Conservation (phyloP, 768 basidiomycete species). For the Exidia glandulosa region DNA sequence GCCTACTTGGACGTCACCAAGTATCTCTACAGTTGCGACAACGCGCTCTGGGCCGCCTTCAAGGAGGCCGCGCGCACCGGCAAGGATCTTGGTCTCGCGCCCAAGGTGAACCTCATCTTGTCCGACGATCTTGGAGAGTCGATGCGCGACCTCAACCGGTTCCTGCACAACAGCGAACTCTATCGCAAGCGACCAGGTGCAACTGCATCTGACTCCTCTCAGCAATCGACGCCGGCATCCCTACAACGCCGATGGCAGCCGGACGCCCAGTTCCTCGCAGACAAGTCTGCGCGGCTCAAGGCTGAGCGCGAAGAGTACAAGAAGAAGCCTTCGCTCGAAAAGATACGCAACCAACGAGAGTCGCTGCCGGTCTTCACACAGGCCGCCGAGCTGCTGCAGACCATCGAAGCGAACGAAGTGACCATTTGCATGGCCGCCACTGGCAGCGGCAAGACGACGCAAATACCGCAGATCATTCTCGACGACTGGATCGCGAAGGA, state of each 20-base stretch:
- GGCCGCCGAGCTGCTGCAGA: conserved; percentile 51
- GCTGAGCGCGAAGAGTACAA: conserved; percentile 49
- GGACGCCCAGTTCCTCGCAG: conserved; percentile 18
- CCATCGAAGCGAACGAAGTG: conserved; percentile 69
- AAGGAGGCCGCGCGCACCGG: conserved; percentile 48
- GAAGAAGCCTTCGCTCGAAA: conserved; percentile 43
- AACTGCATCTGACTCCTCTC: conserved; percentile 4
- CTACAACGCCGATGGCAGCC: conserved; percentile 9
- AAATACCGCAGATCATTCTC: conserved; percentile 85
- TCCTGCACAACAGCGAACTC: conserved; percentile 51
- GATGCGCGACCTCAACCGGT: conserved; percentile 57
- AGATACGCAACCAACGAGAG: conserved; percentile 56
- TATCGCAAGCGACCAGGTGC: conserved; percentile 43
- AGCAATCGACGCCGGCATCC: conserved; percentile 19
- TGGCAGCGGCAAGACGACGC: conserved; percentile 90
- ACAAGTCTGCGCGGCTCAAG: conserved; percentile 49
- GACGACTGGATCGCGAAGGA: conserved; percentile 70
- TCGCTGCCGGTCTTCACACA: conserved; percentile 67
- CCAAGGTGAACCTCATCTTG: conserved; percentile 55
- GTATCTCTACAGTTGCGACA: conserved; percentile 80
- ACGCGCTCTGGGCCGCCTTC: conserved; percentile 67
- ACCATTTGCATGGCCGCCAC: conserved; percentile 85
- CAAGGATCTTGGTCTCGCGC: conserved; percentile 59
- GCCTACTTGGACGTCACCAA: conserved; percentile 82
- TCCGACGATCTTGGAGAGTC: conserved; percentile 53